Percentiles rank a stretch among this genome's conserved stretches.
phyloP scores from a whole-genome alignment of 129 eudicot species.

The Arctium lappa region DNA sequence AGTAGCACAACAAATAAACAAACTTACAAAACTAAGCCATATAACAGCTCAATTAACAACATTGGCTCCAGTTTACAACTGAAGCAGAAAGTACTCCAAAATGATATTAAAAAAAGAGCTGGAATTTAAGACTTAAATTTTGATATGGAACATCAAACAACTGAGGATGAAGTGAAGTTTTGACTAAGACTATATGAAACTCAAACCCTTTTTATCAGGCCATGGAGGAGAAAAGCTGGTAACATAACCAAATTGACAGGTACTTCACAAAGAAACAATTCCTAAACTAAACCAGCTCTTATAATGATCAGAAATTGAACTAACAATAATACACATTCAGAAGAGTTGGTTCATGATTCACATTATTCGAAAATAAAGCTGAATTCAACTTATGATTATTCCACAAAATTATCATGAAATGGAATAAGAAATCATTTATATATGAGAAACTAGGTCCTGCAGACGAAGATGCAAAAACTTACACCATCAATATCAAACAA shows the following conservation, averaged over 20 bases:
- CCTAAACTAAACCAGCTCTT: not conserved
- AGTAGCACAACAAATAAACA: not conserved
- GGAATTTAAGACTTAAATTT: not conserved
- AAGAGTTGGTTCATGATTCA: not conserved
- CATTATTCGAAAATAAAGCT: not conserved
- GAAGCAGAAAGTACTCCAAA: not conserved
- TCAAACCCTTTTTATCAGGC: not conserved
- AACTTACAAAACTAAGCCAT: not conserved
- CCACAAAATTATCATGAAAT: not conserved
- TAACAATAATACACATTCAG: not conserved
- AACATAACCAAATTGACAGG: not conserved
- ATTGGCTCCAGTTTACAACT: not conserved
- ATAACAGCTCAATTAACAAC: not conserved
- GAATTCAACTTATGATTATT: not conserved
- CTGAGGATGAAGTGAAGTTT: not conserved
- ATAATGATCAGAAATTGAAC: not conserved
- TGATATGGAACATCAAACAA: no score
- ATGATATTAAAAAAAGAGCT: not conserved
- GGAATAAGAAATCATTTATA: not conserved
- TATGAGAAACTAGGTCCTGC: not conserved
- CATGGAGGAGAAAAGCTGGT: not conserved
- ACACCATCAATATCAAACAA: constrained; percentile 61
- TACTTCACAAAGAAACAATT: not conserved
- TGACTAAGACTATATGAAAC: not conserved
- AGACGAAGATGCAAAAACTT: constrained; percentile 20